Evolutionary conservation across 1,284 basidiomycete species (phyloP).

Genomic region (Ceratobasidium sp.): DNA sequence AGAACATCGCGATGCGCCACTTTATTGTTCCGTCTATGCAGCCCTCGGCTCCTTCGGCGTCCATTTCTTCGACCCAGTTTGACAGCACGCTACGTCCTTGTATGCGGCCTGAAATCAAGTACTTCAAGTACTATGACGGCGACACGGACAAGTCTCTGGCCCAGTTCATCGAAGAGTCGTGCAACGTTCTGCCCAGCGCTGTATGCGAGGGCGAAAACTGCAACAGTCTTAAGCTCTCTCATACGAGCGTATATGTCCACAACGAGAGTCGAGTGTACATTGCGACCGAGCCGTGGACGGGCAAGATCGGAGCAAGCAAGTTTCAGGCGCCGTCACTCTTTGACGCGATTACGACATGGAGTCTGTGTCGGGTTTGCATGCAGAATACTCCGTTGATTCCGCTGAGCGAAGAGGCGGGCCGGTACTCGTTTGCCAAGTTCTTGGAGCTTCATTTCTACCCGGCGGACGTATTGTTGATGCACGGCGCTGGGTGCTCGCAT

Average conservation of each 20-base stretch:
- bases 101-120: conserved; percentile 76
- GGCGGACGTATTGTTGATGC: conserved; percentile 83
- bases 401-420: conserved; percentile 92
- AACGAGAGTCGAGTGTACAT: conserved; percentile 88
- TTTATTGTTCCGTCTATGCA: conserved; percentile 77
- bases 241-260: conserved; percentile 92
- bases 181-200: conserved; percentile 69
- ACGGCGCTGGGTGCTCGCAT: conserved; percentile 89
- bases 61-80: conserved; percentile 21
- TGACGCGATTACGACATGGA: conserved; percentile 92
- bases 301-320: conserved; percentile 65
- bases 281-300: conserved; percentile 88
- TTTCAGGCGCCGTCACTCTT: conserved; percentile 52
- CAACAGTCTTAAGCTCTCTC: conserved; percentile 82
- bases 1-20: conserved; percentile 84
- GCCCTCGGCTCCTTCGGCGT: conserved; percentile 55
- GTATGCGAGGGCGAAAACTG: conserved; percentile 88
- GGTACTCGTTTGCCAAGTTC: conserved; percentile 95
- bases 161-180: conserved; percentile 88
- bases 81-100: conserved; percentile 63
- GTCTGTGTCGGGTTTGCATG: conserved; percentile 86
- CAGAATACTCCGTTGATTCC: conserved; percentile 89
- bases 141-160: conserved; percentile 94
- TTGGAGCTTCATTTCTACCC: conserved; percentile 94
- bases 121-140: conserved; percentile 92